These are phyloP conservation scores for Cryphonectria nitschkei DNA, from an alignment of 2,329 filamentous ascomycete species.

Conservation along the genomic window DNA sequence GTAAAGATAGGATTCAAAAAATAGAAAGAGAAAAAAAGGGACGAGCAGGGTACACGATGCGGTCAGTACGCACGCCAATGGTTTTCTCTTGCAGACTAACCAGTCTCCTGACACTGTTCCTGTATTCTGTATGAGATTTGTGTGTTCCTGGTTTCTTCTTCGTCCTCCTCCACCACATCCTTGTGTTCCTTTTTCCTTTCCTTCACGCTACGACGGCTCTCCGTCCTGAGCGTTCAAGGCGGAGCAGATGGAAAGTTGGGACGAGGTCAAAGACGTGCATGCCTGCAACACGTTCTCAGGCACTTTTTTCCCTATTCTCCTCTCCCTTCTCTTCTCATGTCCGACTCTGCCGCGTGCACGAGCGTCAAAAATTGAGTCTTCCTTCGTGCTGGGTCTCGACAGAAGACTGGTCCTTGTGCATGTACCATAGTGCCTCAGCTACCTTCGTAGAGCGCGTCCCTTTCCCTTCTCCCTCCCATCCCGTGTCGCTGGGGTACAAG, in stretches of 20 bases:
- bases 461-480: neutral
- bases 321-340: neutral
- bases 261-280: constrained; percentile 11
- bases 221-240: constrained; percentile 1
- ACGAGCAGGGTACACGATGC: constrained; percentile 14
- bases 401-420: neutral
- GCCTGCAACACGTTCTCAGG: neutral
- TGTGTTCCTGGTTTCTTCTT: neutral
- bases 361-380: neutral
- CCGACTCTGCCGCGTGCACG: neutral
- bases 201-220: neutral
- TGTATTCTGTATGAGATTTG: neutral
- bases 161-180: neutral
- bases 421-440: neutral
- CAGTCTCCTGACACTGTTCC: constrained; percentile 4
- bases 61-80: constrained; percentile 14
- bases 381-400: neutral
- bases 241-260: neutral
- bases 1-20: neutral
- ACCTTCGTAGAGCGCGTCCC: neutral
- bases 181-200: neutral
- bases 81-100: neutral
- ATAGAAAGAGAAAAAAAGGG: neutral
- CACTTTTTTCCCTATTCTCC: neutral
- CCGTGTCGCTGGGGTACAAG: constrained; percentile 1